Base-by-base conservation (phyloP, 768 basidiomycete species). In the Strobilomyces confusus region DNA sequence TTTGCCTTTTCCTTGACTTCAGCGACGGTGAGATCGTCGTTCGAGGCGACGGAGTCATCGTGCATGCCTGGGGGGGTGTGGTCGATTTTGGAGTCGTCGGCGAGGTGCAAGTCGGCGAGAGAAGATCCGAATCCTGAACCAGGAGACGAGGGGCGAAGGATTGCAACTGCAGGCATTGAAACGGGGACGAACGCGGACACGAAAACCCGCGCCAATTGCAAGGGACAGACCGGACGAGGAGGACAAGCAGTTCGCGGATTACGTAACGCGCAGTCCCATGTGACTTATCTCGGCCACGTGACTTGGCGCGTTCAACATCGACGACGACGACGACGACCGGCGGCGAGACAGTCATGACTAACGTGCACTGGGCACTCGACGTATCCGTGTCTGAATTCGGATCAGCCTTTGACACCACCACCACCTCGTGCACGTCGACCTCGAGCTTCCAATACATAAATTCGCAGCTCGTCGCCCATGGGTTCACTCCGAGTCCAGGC, bases 391-490 rank as follows among this genome's bases (percentile, higher is more conserved):
- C 67, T 9, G 69, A 68, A 29, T 66, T 78, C 48, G 71, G 69
- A 32, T 81, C 80, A 19, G 72, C 78, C 9, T 72, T 72, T 41
- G 73, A 75, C 49, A 71, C 76, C 22, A 67, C 74, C 20, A 78
- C 80, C 6, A 69, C 77, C 5, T 77, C 77, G 1, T 71, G 76
- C 42, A 67, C 75, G 26, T 80, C 81, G 8, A 71, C 74, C 1
- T 86, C 86, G 4, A 86, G 79, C 53, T 67, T 90, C 23, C 84
- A 90, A 52, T 92, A 88, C 63, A 77, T 92, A 63, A 93, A 92
- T 63, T 74, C 85, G 19, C 92, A 94, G 59, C 79, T 94, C 7
- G 70, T 89, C 44, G 85, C 91, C 3, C 91, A 93, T 72, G 92
- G 92, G 9, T 93, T 88, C 59, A 70, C 79, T 1, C 63, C 80